phyloP scores from a whole-genome alignment of 352 stramenopile species.

The Phytophthora ramorum region DNA sequence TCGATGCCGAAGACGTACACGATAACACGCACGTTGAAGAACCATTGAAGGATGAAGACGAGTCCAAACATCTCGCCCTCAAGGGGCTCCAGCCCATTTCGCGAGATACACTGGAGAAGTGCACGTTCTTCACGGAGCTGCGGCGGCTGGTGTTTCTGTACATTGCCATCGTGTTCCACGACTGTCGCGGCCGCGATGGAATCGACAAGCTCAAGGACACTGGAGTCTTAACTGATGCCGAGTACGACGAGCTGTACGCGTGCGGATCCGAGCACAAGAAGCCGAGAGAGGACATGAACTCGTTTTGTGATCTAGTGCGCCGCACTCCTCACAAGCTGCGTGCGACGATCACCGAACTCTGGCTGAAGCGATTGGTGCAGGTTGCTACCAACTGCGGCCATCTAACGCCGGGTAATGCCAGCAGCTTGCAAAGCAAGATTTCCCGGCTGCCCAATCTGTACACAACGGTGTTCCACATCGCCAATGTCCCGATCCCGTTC shows the following conservation, averaged over 20 bases:
- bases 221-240: too few relatives aligned
- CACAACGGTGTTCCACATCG: conserved; percentile 83
- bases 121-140: conserved; percentile 76
- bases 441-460: conserved; percentile 70
- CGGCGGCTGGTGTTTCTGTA: conserved; percentile 80
- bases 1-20: too few relatives aligned
- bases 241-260: conserved; percentile 74
- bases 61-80: too few relatives aligned
- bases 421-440: conserved; percentile 71
- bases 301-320: conserved; percentile 54
- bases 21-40: too few relatives aligned
- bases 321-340: conserved; percentile 71
- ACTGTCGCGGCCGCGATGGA: conserved; percentile 68
- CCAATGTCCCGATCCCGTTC: conserved; percentile 85
- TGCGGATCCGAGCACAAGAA: conserved; percentile 65
- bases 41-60: too few relatives aligned
- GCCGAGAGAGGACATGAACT: conserved; percentile 25
- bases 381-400: conserved; percentile 60
- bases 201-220: too few relatives aligned
- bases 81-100: too few relatives aligned
- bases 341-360: too few relatives aligned
- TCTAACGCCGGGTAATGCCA: conserved; percentile 59
- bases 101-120: conserved; percentile 66
- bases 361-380: conserved; percentile 70
- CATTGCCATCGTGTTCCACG: conserved; percentile 83